Base-by-base conservation (phyloP, 306 rosid genomes). In the Pachyrhizus erosus region DNA sequence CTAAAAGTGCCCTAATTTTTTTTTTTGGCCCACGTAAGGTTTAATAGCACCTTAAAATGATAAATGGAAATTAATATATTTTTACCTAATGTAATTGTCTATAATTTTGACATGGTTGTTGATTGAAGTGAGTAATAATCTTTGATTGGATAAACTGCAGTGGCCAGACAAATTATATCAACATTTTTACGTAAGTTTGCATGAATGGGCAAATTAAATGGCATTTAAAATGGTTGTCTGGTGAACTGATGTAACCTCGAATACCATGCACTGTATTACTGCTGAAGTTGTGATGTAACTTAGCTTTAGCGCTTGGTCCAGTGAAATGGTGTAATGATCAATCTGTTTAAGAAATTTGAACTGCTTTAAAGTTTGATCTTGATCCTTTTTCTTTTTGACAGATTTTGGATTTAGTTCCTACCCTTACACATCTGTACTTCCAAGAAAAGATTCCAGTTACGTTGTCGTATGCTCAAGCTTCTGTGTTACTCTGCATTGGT, bases 401-500 rank as follows among this genome's bases (percentile, higher is more conserved):
- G 99, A 96, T 96, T 74, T 83, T 89, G 74, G 97, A 91, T 87
- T 83, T 96, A 67, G 97, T 90, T 83, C 94, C 93, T 15, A 84
- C 45, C 75, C 87, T 95, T 45, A 52, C 97, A 45, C 92, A 82
- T 82, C 84, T 92, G 20, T 96, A 86, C 89, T 92, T 93, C 86
- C 84, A 79, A 85, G 94, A 77, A 83, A 92, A 89, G 82, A 85
- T 96, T 85, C 97, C 94, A 14, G 94, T 96, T 76, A 83, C 94
- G 29, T 55, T 96, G 82, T 84, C 94, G 13, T 78, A 83, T 84
- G 87, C 84, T 70, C 96, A 92, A 90, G 92, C 96, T 75, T 93
- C 97, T 67, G 91, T 96, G 72, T 88, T 96, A 85, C 93, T 96
- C 65, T 96, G 98, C 86, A 92, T 86, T n/a, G 98, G 99, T 54